Evolutionary conservation across 257 asterid species (phyloP).

Genomic region (Fraxinus excelsior): DNA sequence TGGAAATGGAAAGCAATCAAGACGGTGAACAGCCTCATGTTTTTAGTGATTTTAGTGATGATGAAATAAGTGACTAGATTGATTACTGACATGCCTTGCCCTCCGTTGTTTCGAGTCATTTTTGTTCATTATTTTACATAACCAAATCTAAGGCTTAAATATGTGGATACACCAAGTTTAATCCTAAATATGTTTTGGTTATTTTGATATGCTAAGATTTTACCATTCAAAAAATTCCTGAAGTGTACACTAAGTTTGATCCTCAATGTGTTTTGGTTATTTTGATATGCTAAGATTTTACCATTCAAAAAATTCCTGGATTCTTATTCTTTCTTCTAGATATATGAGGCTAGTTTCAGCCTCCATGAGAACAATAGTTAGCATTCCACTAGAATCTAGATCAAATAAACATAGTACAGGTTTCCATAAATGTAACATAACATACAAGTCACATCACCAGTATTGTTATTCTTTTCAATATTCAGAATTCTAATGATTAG

Average conservation of each 20-base stretch:
- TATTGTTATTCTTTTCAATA: too few relatives aligned
- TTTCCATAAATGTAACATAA: neutral
- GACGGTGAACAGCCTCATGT: constrained; percentile 47
- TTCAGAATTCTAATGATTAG: constrained; percentile 1
- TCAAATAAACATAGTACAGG: neutral
- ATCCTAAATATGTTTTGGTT: too few relatives aligned
- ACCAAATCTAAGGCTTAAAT: neutral
- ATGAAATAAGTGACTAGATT: constrained; percentile 47
- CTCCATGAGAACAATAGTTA: neutral
- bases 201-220: neutral
- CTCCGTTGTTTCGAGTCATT: neutral
- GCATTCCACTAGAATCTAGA: neutral
- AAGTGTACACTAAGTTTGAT: too few relatives aligned
- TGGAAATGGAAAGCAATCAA: constrained; percentile 64
- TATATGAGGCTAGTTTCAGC: neutral
- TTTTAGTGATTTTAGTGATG: constrained; percentile 53
- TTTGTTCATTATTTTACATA: neutral
- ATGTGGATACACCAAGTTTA: too few relatives aligned
- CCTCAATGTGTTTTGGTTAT: neutral
- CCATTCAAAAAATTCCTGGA: neutral
- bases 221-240: neutral
- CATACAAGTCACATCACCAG: neutral
- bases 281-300: neutral
- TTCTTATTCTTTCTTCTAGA: neutral
- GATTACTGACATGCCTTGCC: neutral